Percentiles rank a stretch among this genome's conserved stretches.
phyloP scores from a whole-genome alignment of 257 asterid genomes.

The Nicotiana tomentosiformis region DNA sequence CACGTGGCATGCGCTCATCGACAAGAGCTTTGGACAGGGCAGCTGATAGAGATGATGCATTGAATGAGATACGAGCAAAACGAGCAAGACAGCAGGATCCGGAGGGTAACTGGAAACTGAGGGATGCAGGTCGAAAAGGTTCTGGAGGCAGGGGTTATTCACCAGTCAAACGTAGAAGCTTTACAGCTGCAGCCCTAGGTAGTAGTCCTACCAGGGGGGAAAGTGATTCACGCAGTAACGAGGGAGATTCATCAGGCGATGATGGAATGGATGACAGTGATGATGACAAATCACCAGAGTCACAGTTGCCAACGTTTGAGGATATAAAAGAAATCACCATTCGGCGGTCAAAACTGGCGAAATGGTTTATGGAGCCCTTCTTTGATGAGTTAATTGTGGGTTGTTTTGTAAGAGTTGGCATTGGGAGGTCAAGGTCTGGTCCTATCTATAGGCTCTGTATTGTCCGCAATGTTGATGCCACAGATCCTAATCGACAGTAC shows the following conservation, averaged over 20 bases:
- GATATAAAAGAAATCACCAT: constrained; percentile 84
- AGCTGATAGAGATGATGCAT: constrained; percentile 75
- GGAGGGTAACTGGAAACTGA: constrained; percentile 29
- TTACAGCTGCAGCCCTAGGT: constrained; percentile 48
- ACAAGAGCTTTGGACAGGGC: constrained; percentile 65
- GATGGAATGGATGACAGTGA: constrained; percentile 90
- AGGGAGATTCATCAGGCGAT: constrained; percentile 72
- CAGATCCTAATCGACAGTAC: constrained; percentile 74
- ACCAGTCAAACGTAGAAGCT: constrained; percentile 77
- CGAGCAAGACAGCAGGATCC: constrained; percentile 52
- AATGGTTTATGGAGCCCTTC: constrained; percentile 98
- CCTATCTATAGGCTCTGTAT: constrained; percentile 82
- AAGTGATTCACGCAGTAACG: constrained; percentile 75
- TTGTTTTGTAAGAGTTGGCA: constrained; percentile 91
- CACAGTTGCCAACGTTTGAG: constrained; percentile 68
- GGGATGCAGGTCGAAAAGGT: constrained; percentile 67
- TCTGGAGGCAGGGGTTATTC: constrained; percentile 64
- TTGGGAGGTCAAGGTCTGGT: constrained; percentile 78
- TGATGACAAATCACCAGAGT: constrained; percentile 69
- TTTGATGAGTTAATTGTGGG: constrained; percentile 94
- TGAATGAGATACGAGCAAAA: constrained; percentile 53
- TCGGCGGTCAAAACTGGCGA: constrained; percentile 80
- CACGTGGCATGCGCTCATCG: constrained; percentile 71
- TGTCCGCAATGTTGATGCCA: constrained; percentile 74
- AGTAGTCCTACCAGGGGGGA: constrained; percentile 77